Conservation (phyloP, 2,329 filamentous ascomycete genomes). For the Trichoderma asperellum region DNA sequence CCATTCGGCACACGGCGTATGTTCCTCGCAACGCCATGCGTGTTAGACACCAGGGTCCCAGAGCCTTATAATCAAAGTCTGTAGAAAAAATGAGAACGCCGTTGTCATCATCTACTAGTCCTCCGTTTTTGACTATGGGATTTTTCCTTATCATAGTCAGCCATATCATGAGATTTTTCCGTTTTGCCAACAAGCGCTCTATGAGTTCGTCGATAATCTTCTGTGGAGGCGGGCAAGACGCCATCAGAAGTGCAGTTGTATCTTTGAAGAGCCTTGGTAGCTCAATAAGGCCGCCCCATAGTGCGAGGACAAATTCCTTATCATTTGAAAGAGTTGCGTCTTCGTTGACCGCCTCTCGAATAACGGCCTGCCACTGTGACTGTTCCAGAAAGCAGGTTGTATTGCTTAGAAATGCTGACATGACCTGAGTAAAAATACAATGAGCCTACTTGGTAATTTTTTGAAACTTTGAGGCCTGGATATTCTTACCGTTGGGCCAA, state of each 20-base stretch:
- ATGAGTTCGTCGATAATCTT: background rate
- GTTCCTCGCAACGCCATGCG: conserved; percentile 9
- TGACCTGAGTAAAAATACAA: background rate
- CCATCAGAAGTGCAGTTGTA: conserved; percentile 10
- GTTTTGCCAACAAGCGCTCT: conserved; percentile 3
- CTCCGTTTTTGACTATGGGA: background rate
- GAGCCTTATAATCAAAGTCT: conserved; percentile 1
- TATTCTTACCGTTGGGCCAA: conserved; percentile 15
- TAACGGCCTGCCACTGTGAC: conserved; percentile 12
- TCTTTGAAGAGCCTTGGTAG: conserved; percentile 13
- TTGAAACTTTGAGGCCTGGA: background rate
- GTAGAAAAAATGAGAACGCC: conserved; percentile 10
- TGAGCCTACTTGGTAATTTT: background rate
- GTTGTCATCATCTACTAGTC: conserved; percentile 2
- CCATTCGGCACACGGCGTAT: conserved; percentile 22
- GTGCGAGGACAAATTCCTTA: conserved; percentile 2
- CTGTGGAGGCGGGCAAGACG: background rate
- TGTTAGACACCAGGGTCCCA: conserved; percentile 22
- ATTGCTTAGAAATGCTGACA: conserved; percentile 17
- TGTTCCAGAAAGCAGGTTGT: conserved; percentile 18
- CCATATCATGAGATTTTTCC: conserved; percentile 21
- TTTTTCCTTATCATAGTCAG: background rate
- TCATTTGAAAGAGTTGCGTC: conserved; percentile 10
- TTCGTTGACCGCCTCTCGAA: conserved; percentile 18
- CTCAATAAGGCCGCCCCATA: conserved; percentile 16